A percentile compares a stretch with the other conserved stretches of the same genome.
phyloP scores from a whole-genome alignment of 2,329 filamentous ascomycete genomes.

The Volutella citrinella region DNA sequence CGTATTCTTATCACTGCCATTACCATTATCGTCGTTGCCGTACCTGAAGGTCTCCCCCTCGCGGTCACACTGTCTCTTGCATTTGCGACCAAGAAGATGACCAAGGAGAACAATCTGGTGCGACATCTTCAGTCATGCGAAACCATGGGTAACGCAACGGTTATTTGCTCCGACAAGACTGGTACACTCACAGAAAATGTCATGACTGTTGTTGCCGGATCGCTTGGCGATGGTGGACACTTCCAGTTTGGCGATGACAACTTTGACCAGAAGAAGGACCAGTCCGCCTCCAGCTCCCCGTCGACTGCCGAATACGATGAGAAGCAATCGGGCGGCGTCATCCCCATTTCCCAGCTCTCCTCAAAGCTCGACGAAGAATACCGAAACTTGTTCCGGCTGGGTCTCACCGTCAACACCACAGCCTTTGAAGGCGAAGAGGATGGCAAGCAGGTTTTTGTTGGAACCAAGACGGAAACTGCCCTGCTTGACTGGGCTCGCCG shows the following conservation, averaged over 20 bases:
- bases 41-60: constrained; percentile 63
- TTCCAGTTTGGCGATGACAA: constrained; percentile 42
- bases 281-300: constrained; percentile 12
- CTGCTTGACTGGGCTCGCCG: constrained; percentile 48
- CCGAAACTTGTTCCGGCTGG: constrained; percentile 15
- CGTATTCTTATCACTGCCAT: constrained; percentile 63
- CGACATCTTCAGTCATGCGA: constrained; percentile 65
- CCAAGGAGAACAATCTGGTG: constrained; percentile 68
- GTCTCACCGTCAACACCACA: constrained; percentile 54
- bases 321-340: not conserved
- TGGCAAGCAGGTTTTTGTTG: constrained; percentile 43
- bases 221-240: constrained; percentile 25
- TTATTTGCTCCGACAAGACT: constrained; percentile 67
- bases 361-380: constrained; percentile 13
- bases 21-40: constrained; percentile 64
- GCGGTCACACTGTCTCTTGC: constrained; percentile 66
- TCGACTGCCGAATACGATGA: constrained; percentile 4
- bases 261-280: constrained; percentile 25
- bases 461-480: constrained; percentile 56
- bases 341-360: constrained; percentile 10
- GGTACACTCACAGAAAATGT: constrained; percentile 55
- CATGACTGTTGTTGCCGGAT: constrained; percentile 71
- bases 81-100: constrained; percentile 65
- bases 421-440: constrained; percentile 50
- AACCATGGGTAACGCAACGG: constrained; percentile 69